Conservation (phyloP, 768 basidiomycete species). For the Trametes punicea region DNA sequence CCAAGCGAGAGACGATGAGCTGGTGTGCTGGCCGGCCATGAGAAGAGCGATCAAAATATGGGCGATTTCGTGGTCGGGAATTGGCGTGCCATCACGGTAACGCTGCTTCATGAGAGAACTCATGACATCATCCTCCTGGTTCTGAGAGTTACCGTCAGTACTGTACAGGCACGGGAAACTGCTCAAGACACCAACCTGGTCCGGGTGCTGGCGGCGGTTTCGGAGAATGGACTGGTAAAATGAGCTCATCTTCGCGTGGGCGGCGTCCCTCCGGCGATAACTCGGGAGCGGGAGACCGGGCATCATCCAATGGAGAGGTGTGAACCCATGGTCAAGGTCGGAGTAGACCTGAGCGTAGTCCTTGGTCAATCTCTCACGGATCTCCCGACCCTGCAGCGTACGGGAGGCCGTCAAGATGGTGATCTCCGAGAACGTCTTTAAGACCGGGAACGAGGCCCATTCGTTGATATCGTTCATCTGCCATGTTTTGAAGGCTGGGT, state of each 20-base stretch:
- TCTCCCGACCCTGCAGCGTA: conserved; percentile 91
- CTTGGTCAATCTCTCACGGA: conserved; percentile 75
- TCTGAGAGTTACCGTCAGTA: conserved; percentile 25
- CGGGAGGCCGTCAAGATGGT: conserved; percentile 93
- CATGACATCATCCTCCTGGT: conserved; percentile 90
- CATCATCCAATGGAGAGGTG: conserved; percentile 93
- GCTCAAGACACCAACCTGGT: conserved; percentile 34
- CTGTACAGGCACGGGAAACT: neutral
- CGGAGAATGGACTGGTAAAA: conserved; percentile 89
- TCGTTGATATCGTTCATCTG: conserved; percentile 66
- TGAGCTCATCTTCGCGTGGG: conserved; percentile 89
- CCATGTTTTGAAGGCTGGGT: conserved; percentile 57
- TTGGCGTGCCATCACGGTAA: conserved; percentile 75
- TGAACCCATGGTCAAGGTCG: conserved; percentile 94
- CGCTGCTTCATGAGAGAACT: conserved; percentile 77
- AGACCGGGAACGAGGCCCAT: conserved; percentile 76
- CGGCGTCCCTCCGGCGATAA: conserved; percentile 84
- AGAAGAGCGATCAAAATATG: conserved; percentile 98
- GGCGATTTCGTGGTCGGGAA: conserved; percentile 89
- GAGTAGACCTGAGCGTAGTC: conserved; percentile 80
- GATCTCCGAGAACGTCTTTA: conserved; percentile 76
- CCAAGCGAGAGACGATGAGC: conserved; percentile 92
- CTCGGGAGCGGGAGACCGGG: conserved; percentile 88
- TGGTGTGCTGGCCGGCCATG: conserved; percentile 99
- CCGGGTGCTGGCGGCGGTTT: conserved; percentile 55